These are phyloP conservation scores for Phytomonas serpens DNA, from an alignment of 208 protist genomes.

Conservation along the genomic window DNA sequence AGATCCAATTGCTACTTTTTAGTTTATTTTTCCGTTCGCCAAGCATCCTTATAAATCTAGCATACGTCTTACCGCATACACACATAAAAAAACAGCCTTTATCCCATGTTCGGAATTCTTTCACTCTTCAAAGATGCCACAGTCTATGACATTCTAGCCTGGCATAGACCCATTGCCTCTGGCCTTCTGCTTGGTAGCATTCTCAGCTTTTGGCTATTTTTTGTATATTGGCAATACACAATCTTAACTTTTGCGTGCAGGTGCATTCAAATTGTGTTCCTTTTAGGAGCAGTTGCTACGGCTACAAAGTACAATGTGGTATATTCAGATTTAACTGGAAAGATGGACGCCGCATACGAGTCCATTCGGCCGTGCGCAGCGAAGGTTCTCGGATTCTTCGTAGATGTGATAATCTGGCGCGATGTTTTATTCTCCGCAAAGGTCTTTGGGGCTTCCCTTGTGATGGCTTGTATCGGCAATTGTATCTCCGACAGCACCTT, in stretches of 20 bases:
- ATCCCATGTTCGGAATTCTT: constrained; percentile 16
- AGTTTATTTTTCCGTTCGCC: neutral
- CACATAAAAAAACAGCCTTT: constrained; percentile 11
- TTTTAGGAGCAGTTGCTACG: constrained; percentile 22
- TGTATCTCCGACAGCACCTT: constrained; percentile 53
- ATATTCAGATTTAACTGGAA: constrained; percentile 33
- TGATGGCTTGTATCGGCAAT: constrained; percentile 64
- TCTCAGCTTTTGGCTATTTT: constrained; percentile 46
- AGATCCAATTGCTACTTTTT: neutral
- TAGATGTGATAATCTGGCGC: constrained; percentile 55
- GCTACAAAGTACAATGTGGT: constrained; percentile 23
- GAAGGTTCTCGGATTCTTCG: constrained; percentile 16
- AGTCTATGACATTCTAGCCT: constrained; percentile 45
- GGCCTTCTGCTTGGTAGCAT: constrained; percentile 27
- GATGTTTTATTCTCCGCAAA: constrained; percentile 36
- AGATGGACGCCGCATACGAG: constrained; percentile 47
- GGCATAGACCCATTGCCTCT: constrained; percentile 55
- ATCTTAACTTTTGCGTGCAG: constrained; percentile 62
- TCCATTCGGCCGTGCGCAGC: constrained; percentile 29
- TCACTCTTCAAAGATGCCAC: constrained; percentile 39
- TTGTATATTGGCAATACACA: constrained; percentile 64
- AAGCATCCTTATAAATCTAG: constrained; percentile 5
- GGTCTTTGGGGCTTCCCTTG: constrained; percentile 33
- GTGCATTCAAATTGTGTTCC: constrained; percentile 31
- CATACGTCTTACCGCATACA: neutral